Base-by-base conservation (phyloP, 225 moss, liverwort and hornwort genomes). In the Sphagnum contortum region DNA sequence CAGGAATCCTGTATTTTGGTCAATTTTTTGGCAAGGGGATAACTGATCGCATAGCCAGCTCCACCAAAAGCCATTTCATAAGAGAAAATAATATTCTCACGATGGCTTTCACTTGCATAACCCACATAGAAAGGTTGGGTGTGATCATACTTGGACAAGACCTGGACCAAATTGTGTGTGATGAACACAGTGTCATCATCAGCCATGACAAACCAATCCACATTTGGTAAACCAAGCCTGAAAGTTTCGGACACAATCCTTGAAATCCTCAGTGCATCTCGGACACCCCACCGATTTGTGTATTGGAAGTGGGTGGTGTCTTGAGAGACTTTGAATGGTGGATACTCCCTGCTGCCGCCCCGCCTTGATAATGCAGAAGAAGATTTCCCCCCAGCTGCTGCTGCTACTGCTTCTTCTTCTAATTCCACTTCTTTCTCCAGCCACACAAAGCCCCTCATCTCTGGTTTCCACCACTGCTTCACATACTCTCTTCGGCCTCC, bases 61-160 rank as follows among this genome's bases (percentile, higher is more conserved):
- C 82, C 82, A 50, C 82, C 82, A 3, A 83, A 83, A 57, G 82
- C 82, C 82, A 83, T 83, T 71, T 63, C 69, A 55, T 83, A 79
- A 6, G 82, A 83, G 71, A 83, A 83, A 12, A 79, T 44, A 48
- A 83, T 69, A 53, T 83, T 83, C 58, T 83, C 79, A 4, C 79
- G 60, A 52, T 83, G 82, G 71, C 82, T 83, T 71, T 83, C 82
- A 48, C 79, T 79, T 66, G 79, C 79, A 66, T 79, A 76, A 5
- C 82, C 82, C 14, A 83, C 74, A 71, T 83, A 83, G 47, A 73
- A 74, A 79, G 76, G 73, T 61, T 73, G 69, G 61, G 60, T 71
- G 60, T 71, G 79, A 54, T 83, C 73, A 44, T 79, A 83, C 66
- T 83, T 83, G 44, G 79, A 83, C 66, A 83, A 58, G 5, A 83